Evolutionary conservation across 2,329 filamentous ascomycete genomes (phyloP).

Genomic region (Epichloe amarillans): DNA sequence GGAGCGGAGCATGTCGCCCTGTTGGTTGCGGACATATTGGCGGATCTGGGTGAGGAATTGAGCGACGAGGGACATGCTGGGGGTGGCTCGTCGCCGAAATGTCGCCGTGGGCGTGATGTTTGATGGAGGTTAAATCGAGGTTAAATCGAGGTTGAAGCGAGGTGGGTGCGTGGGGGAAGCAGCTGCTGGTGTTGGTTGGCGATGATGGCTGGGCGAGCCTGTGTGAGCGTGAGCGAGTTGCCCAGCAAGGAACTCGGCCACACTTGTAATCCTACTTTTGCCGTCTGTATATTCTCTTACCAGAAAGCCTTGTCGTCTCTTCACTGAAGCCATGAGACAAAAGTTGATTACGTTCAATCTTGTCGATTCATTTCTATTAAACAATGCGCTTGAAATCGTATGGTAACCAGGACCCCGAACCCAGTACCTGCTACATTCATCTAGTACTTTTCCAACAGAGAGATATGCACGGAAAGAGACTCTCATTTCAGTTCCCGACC

Average conservation of each 20-base stretch:
- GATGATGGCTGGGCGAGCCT: no score
- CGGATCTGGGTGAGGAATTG: slow-evolving; percentile 56
- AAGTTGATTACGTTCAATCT: neutral
- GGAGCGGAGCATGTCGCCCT: slow-evolving; percentile 52
- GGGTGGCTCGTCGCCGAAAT: slow-evolving; percentile 3
- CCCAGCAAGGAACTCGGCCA: no score
- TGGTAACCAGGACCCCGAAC: neutral
- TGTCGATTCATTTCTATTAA: neutral
- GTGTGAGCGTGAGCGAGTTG: no score
- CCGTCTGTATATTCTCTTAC: no score
- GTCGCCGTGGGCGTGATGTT: neutral
- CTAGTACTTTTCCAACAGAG: neutral
- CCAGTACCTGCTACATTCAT: neutral
- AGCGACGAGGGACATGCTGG: slow-evolving; percentile 46
- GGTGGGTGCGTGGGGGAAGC: no score
- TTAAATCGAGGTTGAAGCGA: no score
- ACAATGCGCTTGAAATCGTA: neutral
- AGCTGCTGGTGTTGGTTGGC: no score
- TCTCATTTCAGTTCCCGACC: neutral
- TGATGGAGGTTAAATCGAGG: neutral
- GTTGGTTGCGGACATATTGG: slow-evolving; percentile 39
- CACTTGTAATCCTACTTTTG: no score
- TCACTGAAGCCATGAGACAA: neutral
- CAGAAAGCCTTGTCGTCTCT: no score
- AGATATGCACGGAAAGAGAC: neutral